Evolutionary conservation across 2,329 filamentous ascomycete species (phyloP).

Genomic region (Didymella segeticola): DNA sequence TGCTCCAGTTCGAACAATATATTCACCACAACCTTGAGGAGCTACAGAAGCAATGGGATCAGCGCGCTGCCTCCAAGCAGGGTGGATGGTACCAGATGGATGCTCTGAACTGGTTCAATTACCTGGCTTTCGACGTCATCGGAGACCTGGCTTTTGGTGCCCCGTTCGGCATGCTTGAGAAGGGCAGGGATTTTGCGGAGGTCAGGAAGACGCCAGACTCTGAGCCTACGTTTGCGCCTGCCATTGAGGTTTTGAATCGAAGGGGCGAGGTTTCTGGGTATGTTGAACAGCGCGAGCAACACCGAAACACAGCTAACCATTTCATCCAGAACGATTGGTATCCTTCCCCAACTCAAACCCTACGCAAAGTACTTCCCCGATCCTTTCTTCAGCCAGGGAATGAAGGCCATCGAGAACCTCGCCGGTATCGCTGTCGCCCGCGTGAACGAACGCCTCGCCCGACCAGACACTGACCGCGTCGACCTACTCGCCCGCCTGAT

Average conservation of each 20-base stretch:
- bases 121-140: slow-evolving; percentile 60
- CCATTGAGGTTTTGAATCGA: slow-evolving; percentile 87
- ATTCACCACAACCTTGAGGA: slow-evolving; percentile 79
- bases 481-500: slow-evolving; percentile 85
- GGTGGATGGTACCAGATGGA: slow-evolving; percentile 70
- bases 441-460: slow-evolving; percentile 74
- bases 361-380: slow-evolving; percentile 83
- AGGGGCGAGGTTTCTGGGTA: slow-evolving; percentile 81
- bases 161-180: slow-evolving; percentile 82
- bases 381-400: slow-evolving; percentile 77
- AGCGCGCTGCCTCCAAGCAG: slow-evolving; percentile 60
- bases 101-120: slow-evolving; percentile 82
- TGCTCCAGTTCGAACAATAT: slow-evolving; percentile 87
- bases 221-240: slow-evolving; percentile 72
- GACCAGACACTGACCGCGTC: slow-evolving; percentile 64
- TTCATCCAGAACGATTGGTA: slow-evolving; percentile 68
- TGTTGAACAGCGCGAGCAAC: slow-evolving; percentile 8
- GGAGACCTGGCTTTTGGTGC: slow-evolving; percentile 74
- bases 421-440: slow-evolving; percentile 87
- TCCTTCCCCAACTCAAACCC: slow-evolving; percentile 75
- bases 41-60: slow-evolving; percentile 76
- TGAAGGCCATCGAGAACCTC: slow-evolving; percentile 77
- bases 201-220: slow-evolving; percentile 68
- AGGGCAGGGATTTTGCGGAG: slow-evolving; percentile 78
- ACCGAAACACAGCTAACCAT: slow-evolving; percentile 10